phyloP scores from a whole-genome alignment of 2,329 filamentous ascomycete genomes.

The Bipolaris cookei region DNA sequence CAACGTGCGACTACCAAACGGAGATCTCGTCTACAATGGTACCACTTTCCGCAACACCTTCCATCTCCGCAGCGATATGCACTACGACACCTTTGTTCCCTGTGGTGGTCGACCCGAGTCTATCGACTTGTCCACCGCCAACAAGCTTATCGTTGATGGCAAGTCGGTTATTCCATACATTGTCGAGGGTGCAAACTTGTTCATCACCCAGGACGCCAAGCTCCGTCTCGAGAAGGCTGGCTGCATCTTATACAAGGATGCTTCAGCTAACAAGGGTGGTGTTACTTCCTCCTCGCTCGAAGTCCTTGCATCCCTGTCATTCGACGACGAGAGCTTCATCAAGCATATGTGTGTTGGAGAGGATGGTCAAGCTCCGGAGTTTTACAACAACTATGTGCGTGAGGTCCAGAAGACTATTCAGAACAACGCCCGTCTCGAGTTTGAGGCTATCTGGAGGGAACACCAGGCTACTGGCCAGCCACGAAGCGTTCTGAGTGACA shows the following conservation, averaged over 20 bases:
- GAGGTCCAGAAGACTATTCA: slow-evolving; percentile 90
- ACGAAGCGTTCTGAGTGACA: slow-evolving; percentile 88
- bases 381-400: slow-evolving; percentile 93
- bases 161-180: slow-evolving; percentile 91
- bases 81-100: slow-evolving; percentile 90
- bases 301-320: slow-evolving; percentile 90
- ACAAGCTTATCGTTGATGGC: slow-evolving; percentile 86
- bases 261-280: slow-evolving; percentile 97
- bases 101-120: slow-evolving; percentile 97
- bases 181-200: slow-evolving; percentile 96
- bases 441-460: slow-evolving; percentile 98
- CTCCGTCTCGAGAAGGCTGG: slow-evolving; percentile 93
- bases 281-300: slow-evolving; percentile 97
- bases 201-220: slow-evolving; percentile 98
- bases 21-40: slow-evolving; percentile 87
- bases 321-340: slow-evolving; percentile 86
- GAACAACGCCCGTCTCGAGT: slow-evolving; percentile 90
- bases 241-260: slow-evolving; percentile 95
- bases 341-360: slow-evolving; percentile 90
- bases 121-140: slow-evolving; percentile 87
- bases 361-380: slow-evolving; percentile 78
- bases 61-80: slow-evolving; percentile 76
- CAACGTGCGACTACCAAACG: slow-evolving; percentile 84
- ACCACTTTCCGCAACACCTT: slow-evolving; percentile 97
- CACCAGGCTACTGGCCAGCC: slow-evolving; percentile 79